A percentile compares a stretch with the other conserved stretches of the same genome.
Conservation (phyloP, 371 early-diverging fungal genomes). For the Umbelopsis sp. region DNA sequence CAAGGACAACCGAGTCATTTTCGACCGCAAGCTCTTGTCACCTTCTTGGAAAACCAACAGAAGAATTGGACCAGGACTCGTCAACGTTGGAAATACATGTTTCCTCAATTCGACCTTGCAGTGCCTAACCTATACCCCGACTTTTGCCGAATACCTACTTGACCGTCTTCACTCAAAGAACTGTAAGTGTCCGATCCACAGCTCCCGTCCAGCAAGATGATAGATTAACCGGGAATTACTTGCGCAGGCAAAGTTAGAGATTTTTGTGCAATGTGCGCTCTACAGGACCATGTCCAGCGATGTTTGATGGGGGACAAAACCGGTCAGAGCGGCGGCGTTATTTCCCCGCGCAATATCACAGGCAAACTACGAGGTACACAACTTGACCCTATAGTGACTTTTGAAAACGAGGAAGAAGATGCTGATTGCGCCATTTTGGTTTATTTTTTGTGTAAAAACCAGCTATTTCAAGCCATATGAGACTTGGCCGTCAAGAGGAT, state of each 20-base stretch:
- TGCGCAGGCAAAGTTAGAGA: slow-evolving; percentile 47
- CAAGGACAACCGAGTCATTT: slow-evolving; percentile 24
- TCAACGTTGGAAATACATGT: slow-evolving; percentile 95
- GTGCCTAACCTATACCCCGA: slow-evolving; percentile 88
- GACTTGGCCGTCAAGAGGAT: slow-evolving; percentile 87
- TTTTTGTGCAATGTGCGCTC: slow-evolving; percentile 67
- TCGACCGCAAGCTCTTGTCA: slow-evolving; percentile 51
- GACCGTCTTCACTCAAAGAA: slow-evolving; percentile 52
- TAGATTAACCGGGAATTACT: neutral
- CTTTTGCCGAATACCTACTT: slow-evolving; percentile 78
- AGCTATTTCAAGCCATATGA: slow-evolving; percentile 77
- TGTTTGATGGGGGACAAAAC: slow-evolving; percentile 49
- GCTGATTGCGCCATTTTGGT: too few species aligned
- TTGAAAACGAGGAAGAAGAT: neutral
- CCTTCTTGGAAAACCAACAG: slow-evolving; percentile 58
- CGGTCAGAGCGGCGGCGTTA: slow-evolving; percentile 43
- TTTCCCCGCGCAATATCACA: slow-evolving; percentile 75
- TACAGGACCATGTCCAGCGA: slow-evolving; percentile 57
- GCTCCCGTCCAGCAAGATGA: neutral
- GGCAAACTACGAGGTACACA: slow-evolving; percentile 62
- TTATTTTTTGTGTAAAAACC: neutral
- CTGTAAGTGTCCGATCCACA: slow-evolving; percentile 40
- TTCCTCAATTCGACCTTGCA: slow-evolving; percentile 94
- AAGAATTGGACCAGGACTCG: slow-evolving; percentile 77
- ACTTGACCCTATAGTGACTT: neutral